Percentiles rank a stretch among this genome's conserved stretches.
Conservation (phyloP, 768 basidiomycete species). For the Gymnopilus dilepis region DNA sequence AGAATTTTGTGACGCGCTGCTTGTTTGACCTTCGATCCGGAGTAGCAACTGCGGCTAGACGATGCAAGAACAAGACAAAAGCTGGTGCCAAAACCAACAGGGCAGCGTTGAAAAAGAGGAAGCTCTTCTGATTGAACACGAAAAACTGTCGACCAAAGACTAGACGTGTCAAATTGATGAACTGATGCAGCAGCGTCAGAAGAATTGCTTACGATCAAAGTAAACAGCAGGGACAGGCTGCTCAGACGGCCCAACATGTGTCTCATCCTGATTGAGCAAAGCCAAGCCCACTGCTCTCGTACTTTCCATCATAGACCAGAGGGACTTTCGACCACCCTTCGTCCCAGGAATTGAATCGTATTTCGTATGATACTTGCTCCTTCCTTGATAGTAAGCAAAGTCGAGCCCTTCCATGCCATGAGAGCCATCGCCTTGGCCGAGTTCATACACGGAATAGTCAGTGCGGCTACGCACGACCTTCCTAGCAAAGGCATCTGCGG, state of each 20-base stretch:
- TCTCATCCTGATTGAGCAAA: slow-evolving; percentile 46
- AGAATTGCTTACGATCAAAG: slow-evolving; percentile 65
- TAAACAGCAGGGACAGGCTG: slow-evolving; percentile 43
- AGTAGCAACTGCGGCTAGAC: slow-evolving; percentile 18
- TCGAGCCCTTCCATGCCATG: slow-evolving; percentile 72
- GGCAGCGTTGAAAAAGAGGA: no score
- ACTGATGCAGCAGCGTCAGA: not conserved
- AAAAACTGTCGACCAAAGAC: slow-evolving; percentile 64
- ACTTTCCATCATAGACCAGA: slow-evolving; percentile 85
- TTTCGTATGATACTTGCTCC: slow-evolving; percentile 79
- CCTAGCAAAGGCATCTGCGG: slow-evolving; percentile 69
- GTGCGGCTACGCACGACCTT: slow-evolving; percentile 72
- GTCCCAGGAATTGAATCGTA: slow-evolving; percentile 70
- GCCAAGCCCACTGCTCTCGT: slow-evolving; percentile 57
- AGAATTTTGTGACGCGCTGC: slow-evolving; percentile 65
- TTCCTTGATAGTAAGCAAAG: slow-evolving; percentile 76
- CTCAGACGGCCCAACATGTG: slow-evolving; percentile 18
- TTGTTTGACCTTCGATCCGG: slow-evolving; percentile 16
- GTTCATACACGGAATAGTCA: slow-evolving; percentile 71
- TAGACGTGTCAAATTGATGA: slow-evolving; percentile 29
- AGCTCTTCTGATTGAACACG: slow-evolving; percentile 40
- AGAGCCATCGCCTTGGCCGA: slow-evolving; percentile 5
- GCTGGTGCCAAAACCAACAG: slow-evolving; percentile 25
- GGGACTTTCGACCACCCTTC: slow-evolving; percentile 50
- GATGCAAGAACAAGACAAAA: slow-evolving; percentile 22